Base-by-base conservation (phyloP, 1,139 yeast species). In the Candida sanyaensis region DNA sequence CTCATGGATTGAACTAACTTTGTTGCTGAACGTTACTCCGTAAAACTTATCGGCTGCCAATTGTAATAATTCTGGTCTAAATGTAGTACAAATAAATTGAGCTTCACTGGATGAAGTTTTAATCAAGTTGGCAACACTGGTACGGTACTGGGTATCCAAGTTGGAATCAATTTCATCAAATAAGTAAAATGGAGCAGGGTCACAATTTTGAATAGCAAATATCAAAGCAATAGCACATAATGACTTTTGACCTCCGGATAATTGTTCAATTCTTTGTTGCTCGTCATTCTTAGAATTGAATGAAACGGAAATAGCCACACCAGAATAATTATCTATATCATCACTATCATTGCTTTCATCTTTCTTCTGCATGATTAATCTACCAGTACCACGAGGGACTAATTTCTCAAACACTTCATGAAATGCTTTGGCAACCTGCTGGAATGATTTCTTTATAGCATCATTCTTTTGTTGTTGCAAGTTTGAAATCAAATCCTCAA, bases 141-240 rank as follows among this genome's bases (percentile, higher is more conserved):
- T 81, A 58, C 99, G 80, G 63, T 92, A 92, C 62, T 90, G 97
- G 2, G 96, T 83, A 68, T 93, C 99, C 52, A 93, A 75, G 56
- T 93, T 93, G 7, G 98, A 97, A 69, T 93, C 99, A 51, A 93
- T 87, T 71, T 93, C 99, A 66, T 93, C 99, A 66, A 93, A 91
- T 46, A 93, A 70, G 63, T 93, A 93, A 65, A 93, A 93, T 43
- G 99, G 98, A 2, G 98, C 98, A 8, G 98, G 98, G 58, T 93
- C 98, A 56, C 96, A 89, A 62, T 80, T 83, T 69, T 93, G 99
- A 53, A 93, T 90, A 4, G 99, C 98, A 52, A 93, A 77, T 54
- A 93, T 92, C 45, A 93, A 77, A 0, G 98, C 92, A 57, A 93
- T 83, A 2, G 99, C 98, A 74, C 98, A 92, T 17, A 93, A 72